Evolutionary conservation across 139 green algal genomes (phyloP).

Genomic region (Coelastrella sp.): DNA sequence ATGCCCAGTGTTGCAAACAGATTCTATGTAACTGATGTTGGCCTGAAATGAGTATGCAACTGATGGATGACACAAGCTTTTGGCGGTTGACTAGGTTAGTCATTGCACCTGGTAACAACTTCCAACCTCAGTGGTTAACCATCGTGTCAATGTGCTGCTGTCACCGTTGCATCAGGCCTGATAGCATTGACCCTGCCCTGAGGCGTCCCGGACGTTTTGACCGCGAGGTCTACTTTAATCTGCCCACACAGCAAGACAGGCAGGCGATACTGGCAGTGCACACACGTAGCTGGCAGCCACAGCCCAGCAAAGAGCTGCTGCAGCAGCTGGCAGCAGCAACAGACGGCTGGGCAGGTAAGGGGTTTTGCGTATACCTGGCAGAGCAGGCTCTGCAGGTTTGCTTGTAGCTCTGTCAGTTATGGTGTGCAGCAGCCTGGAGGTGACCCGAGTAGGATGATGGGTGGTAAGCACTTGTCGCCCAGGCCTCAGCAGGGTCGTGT

Average conservation of each 20-base stretch:
- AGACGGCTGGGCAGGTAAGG: slow-evolving; percentile 73
- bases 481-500: too few relatives aligned
- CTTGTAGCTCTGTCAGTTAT: too few relatives aligned
- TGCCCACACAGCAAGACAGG: slow-evolving; percentile 58
- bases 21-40: too few relatives aligned
- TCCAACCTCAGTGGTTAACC: neutral
- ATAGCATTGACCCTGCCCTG: slow-evolving; percentile 81
- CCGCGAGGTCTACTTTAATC: slow-evolving; percentile 72
- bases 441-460: too few relatives aligned
- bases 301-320: slow-evolving; percentile 47
- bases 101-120: neutral
- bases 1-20: too few relatives aligned
- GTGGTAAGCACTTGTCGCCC: too few relatives aligned
- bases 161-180: slow-evolving; percentile 60
- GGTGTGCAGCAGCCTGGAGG: too few relatives aligned
- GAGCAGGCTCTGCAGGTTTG: neutral
- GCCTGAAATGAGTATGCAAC: too few relatives aligned
- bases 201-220: slow-evolving; percentile 84
- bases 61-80: too few relatives aligned
- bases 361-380: neutral
- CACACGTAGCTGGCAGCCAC: slow-evolving; percentile 57
- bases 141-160: neutral
- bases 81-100: too few relatives aligned
- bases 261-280: slow-evolving; percentile 66
- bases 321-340: slow-evolving; percentile 64